Evolutionary conservation across 2,329 filamentous ascomycete species (phyloP), one percentile per base, ranked within the genome.

Genomic region (Trichophyton verrucosum): DNA sequence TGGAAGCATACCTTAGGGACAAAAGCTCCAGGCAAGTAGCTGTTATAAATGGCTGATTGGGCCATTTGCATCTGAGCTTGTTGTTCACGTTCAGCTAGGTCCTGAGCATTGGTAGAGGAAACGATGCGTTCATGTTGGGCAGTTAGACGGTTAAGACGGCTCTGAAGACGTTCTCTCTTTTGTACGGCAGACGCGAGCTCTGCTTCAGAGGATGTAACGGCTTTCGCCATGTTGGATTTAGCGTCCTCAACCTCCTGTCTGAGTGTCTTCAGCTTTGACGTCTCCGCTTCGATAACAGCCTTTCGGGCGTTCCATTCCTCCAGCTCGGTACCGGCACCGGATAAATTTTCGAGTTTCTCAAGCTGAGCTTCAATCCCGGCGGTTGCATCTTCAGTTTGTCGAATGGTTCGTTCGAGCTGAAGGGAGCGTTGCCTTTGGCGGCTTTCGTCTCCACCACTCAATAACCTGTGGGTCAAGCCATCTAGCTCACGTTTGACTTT

Each of bases 401-500:
- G 78, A 65, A 84, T 84, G 64, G 80, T 83, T 66, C 85, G 81
- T 64, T 80, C 82, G 63, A 85, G 77, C 66, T 86, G 84, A 63
- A 82, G 73, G 42, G 82, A 80, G 64, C 83, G 80, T 68, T 84
- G 82, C 64, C 80, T 80, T 70, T 85, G 82, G 63, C 81, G 78
- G 66, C 84, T 84, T 68, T 86, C 84, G 66, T 80, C 80, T 59
- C 80, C 81, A 64, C 80, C 80, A 60, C 81, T 81, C 30, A 81
- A 80, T 36, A 86, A 77, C 63, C 83, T 82, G 64, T 77, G 75
- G 64, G 76, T 80, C 62, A 81, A 78, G 61, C 76, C 78, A 64
- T 86, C 83, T 64, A 86, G 77, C 70, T 86, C 84, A 68, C 80
- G 84, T 69, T 80, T 81, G 61, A 86, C 76, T 62, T 80, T 80